Conservation (phyloP, 2,329 filamentous ascomycete species). For the Microcyclospora pomicola region DNA sequence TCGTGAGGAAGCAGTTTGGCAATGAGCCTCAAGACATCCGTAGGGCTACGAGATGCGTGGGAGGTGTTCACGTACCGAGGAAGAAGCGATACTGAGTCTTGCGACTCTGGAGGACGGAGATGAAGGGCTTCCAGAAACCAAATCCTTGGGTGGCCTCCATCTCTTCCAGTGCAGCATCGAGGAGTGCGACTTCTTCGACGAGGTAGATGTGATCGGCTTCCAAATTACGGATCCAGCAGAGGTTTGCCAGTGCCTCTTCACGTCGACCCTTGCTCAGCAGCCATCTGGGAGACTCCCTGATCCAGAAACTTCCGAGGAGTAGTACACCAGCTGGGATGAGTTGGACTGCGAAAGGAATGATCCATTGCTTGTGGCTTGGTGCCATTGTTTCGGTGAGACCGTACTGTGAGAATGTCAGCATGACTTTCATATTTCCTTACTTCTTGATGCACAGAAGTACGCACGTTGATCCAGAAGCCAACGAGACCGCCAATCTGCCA, state of each 20-base stretch:
- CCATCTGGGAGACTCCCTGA: conserved; percentile 33
- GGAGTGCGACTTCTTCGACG: conserved; percentile 55
- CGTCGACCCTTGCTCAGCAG: conserved; percentile 29
- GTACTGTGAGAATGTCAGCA: conserved; percentile 20
- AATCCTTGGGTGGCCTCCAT: conserved; percentile 49
- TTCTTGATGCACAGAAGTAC: not conserved
- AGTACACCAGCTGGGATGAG: conserved; percentile 53
- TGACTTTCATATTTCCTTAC: not conserved
- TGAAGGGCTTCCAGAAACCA: conserved; percentile 64
- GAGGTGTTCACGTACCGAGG: conserved; percentile 38
- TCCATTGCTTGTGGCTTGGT: conserved; percentile 31
- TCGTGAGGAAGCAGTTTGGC: too few species aligned
- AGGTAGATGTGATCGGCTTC: conserved; percentile 49
- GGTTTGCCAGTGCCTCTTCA: conserved; percentile 28
- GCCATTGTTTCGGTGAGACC: conserved; percentile 31
- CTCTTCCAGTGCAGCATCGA: conserved; percentile 55
- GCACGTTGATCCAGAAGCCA: conserved; percentile 34
- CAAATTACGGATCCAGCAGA: conserved; percentile 52
- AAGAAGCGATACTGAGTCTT: conserved; percentile 58
- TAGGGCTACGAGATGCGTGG: too few species aligned
- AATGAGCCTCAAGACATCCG: too few species aligned
- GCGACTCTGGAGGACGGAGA: conserved; percentile 38
- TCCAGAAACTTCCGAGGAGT: conserved; percentile 28
- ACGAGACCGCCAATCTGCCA: conserved; percentile 41
- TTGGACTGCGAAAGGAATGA: conserved; percentile 45